Evolutionary conservation across 2,329 filamentous ascomycete genomes (phyloP), one percentile per base, ranked within the genome.

Genomic region (Colletotrichum sp.): DNA sequence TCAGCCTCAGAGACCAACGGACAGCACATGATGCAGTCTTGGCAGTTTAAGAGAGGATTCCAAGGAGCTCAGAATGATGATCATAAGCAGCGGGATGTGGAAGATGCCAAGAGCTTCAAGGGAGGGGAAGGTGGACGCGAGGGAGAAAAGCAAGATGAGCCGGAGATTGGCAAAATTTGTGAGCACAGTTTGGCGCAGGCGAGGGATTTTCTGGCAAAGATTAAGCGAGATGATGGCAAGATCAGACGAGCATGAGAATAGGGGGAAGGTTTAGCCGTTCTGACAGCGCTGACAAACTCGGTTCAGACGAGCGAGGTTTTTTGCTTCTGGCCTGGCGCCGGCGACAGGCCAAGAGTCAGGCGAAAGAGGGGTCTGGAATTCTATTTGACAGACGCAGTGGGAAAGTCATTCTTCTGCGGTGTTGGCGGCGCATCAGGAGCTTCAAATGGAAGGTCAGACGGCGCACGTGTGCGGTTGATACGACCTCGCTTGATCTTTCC

Each of bases 11-110:
- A 71, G 58, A 66, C 72, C 59, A 71, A 52, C 52, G 61, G 13
- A 65, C 72, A 74, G 21, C 67, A 74, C 59, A 71, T 65, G 61
- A 71, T 74, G 68, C 72, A 74, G 67, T 34, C 72, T 74, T 74
- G 72, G 72, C 72, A 16, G 72, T 74, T 59, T 62, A 61, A 66
- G 18, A 74, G 61, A 65, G 30, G 26, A 36, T 61, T 61, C 48
- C 30, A 14, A 59, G 36, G 59, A 65, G 68, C 67, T 66, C 26
- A 28, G 16, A 36, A 36, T 38, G 72, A 52, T 56, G 32, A 66
- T 71, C 68, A 69, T 59, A 24, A 48, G 34, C 26, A 61, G 30
- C 68, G 26, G 7, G 66, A 48, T 56, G 61, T 66, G 61, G 69
- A 58, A 58, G 65, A 71, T 61, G 48, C 55, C 28, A 21, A 6